Conservation (phyloP, 305 asterid genomes). For the Fraxinus nigra region DNA sequence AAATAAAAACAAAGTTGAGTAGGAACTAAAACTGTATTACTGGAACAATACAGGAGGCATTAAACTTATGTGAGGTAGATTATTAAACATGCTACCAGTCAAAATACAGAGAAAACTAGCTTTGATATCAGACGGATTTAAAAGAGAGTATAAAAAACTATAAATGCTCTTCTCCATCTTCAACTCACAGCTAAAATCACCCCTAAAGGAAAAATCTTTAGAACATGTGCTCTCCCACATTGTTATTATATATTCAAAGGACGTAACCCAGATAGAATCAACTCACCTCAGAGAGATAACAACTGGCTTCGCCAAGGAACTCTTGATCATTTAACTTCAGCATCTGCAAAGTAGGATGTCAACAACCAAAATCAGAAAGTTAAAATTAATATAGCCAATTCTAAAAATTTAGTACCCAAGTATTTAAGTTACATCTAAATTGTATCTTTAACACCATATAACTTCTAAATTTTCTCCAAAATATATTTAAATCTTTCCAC, state of each 20-base stretch:
- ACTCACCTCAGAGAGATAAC: slow-evolving; percentile 72
- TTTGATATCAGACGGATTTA: neutral
- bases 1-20: neutral
- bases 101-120: neutral
- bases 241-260: neutral
- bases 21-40: neutral
- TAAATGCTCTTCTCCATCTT: neutral
- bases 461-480: neutral
- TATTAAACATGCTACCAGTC: neutral
- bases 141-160: neutral
- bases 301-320: slow-evolving; percentile 77
- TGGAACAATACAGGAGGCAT: neutral
- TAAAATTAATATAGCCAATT: neutral
- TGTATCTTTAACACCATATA: neutral
- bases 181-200: neutral
- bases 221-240: neutral
- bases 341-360: slow-evolving; percentile 37
- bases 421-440: neutral
- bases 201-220: neutral
- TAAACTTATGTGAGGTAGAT: neutral
- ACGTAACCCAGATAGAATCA: slow-evolving; percentile 9
- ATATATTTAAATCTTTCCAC: neutral
- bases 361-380: neutral
- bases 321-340: slow-evolving; percentile 74
- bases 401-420: neutral